Percentiles rank a stretch among this genome's conserved stretches.
phyloP scores from a whole-genome alignment of 331 rosid genomes.

The Quercus tomentella region DNA sequence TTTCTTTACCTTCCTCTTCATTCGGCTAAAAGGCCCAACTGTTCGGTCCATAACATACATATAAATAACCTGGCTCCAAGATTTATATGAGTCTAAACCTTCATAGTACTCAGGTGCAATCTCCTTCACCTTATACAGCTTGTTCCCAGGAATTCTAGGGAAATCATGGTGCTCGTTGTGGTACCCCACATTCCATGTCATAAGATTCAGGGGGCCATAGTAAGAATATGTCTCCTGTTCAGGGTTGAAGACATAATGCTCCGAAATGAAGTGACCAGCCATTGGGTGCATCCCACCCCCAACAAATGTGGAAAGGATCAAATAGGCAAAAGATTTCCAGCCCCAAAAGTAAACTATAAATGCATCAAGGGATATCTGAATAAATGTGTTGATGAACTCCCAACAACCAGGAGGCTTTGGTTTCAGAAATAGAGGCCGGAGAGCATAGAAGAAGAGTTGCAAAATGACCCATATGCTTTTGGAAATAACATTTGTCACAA shows the following conservation, averaged over 20 bases:
- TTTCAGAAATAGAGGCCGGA: conserved; percentile 77
- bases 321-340: conserved; percentile 67
- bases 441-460: conserved; percentile 87
- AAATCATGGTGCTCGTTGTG: conserved; percentile 93
- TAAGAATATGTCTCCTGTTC: conserved; percentile 87
- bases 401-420: conserved; percentile 85
- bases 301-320: conserved; percentile 77
- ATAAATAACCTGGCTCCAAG: conserved; percentile 91
- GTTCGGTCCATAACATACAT: conserved; percentile 81
- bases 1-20: conserved; percentile 73
- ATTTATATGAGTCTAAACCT: conserved; percentile 51
- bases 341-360: conserved; percentile 63
- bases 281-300: conserved; percentile 98
- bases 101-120: conserved; percentile 78
- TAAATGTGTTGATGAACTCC: conserved; percentile 64
- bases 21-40: conserved; percentile 84
- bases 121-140: conserved; percentile 84
- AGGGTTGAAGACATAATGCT: conserved; percentile 82
- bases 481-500: conserved; percentile 49
- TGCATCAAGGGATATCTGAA: conserved; percentile 66
- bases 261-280: conserved; percentile 95
- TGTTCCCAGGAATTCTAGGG: conserved; percentile 81
- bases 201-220: conserved; percentile 75
- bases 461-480: conserved; percentile 72
- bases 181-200: conserved; percentile 87